Evolutionary conservation across 371 early-diverging fungal species (phyloP), one percentile per base, ranked within the genome.

Genomic region (Dinochytrium kinnereticum): DNA sequence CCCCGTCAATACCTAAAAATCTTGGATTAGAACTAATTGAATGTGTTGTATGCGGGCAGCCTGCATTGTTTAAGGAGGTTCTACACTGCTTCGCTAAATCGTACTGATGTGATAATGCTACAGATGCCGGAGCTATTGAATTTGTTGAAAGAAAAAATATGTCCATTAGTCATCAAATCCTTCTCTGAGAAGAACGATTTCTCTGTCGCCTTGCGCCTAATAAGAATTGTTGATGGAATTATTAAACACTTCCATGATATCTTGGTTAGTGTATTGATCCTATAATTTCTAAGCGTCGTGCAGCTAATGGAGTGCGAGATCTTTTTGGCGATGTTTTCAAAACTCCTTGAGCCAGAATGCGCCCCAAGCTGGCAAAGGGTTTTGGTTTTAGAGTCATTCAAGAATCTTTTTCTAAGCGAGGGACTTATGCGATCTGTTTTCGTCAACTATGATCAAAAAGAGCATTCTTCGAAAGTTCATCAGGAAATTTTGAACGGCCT

Each of bases 1-100:
- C 90, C 2, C 78, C 80, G 30, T 76, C 85, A 36, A 81, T 96
- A 15, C 89, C 93, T 53, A 90, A 91, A 70, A 88, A 90, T 0
- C 90, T 97, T 81, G 94, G 95, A 0, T 82, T 98, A n/a, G 99
- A 98, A 77, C 78, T 98, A 59, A 86, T 98, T 36, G 98, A 98
- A 69, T 91, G 94, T 26, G 86, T 98, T 5, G 80, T 98, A 65
- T 84, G 90, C 7, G 92, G 91, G 72, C 95, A 96, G 74, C 86
- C 87, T 31, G 78, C 80, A 39, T 84, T 95, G 1, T 93, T 98
- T 76, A 83, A 86, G 70, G 81, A 82, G 86, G 95, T 93, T 19
- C 24, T 19, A 55, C 30, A n/a, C n/a, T n/a, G n/a, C n/a, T n/a
- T n/a, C n/a, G n/a, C n/a, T n/a, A n/a, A n/a, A n/a, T n/a, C n/a